phyloP scores from a whole-genome alignment of 768 basidiomycete genomes.

The Gloeophyllum trabeum region DNA sequence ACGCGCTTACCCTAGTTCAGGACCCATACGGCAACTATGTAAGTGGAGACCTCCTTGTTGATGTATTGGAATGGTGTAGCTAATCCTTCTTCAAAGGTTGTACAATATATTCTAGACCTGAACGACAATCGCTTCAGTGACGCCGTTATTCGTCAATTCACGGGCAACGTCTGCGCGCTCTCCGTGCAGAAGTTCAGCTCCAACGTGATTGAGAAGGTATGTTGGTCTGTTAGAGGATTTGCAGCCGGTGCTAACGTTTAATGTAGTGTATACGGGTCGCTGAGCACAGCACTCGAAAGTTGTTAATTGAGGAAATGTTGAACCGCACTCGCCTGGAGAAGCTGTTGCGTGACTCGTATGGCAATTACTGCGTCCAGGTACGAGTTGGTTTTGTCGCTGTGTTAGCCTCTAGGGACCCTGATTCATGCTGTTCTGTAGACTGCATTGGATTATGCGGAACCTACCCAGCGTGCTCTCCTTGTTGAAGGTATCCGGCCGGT shows the following conservation, averaged over 20 bases:
- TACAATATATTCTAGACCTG: constrained; percentile 96
- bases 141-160: constrained; percentile 93
- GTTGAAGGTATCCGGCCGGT: constrained; percentile 99
- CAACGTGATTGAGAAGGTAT: constrained; percentile 94
- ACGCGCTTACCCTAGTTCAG: constrained; percentile 94
- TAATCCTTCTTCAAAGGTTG: constrained; percentile 44
- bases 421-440: constrained; percentile 40
- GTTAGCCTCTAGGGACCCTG: background rate
- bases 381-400: constrained; percentile 10
- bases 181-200: constrained; percentile 99
- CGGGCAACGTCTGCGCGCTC: constrained; percentile 93
- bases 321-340: constrained; percentile 95
- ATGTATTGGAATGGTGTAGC: background rate
- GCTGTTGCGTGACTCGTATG: constrained; percentile 90
- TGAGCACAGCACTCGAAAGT: constrained; percentile 88
- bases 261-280: constrained; percentile 77
- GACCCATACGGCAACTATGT: constrained; percentile 94
- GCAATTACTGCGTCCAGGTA: constrained; percentile 91
- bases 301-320: constrained; percentile 89
- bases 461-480: constrained; percentile 81
- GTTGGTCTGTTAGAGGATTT: constrained; percentile 3
- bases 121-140: constrained; percentile 99
- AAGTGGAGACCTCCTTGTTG: constrained; percentile 15
- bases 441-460: constrained; percentile 94
- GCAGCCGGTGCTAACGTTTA: background rate